A percentile compares a stretch with the other conserved stretches of the same genome.
Evolutionary conservation across 768 basidiomycete genomes (phyloP).

Genomic region (Phylloporus sp.): DNA sequence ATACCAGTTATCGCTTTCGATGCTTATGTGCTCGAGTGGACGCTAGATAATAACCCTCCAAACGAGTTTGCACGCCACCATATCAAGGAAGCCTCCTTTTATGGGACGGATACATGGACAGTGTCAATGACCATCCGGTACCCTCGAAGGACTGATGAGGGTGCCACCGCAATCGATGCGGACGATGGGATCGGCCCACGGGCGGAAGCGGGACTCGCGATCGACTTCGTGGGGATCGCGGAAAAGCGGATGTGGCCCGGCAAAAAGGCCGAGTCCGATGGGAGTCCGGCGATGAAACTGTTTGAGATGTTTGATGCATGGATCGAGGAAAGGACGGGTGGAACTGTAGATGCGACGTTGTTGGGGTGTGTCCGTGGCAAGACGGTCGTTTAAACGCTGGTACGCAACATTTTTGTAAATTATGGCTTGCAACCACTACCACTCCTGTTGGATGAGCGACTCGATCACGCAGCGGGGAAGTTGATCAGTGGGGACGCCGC

Average conservation of each 20-base stretch:
- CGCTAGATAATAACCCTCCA: constrained; percentile 74
- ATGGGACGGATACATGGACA: constrained; percentile 68
- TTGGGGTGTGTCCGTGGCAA: constrained; percentile 71
- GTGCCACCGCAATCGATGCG: background rate
- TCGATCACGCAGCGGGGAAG: too few species aligned
- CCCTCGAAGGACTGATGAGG: constrained; percentile 15
- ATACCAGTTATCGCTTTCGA: constrained; percentile 79
- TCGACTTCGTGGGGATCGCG: constrained; percentile 82
- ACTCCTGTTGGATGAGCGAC: too few species aligned
- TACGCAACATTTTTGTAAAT: too few species aligned
- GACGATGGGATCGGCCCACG: background rate
- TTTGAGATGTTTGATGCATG: constrained; percentile 75
- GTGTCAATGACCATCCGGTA: constrained; percentile 70
- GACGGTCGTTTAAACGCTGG: constrained; percentile 33
- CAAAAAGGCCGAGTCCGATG: constrained; percentile 46
- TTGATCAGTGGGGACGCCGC: too few species aligned
- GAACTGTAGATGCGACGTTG: constrained; percentile 63
- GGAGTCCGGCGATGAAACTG: constrained; percentile 61
- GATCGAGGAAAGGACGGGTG: constrained; percentile 61
- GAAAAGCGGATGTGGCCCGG: constrained; percentile 85
- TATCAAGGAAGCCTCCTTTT: constrained; percentile 89
- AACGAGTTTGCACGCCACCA: constrained; percentile 76
- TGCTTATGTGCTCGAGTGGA: constrained; percentile 85
- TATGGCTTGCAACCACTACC: background rate
- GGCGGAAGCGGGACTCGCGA: constrained; percentile 32